These are phyloP conservation scores for Populus nigra DNA, from an alignment of 345 rosid genomes.

Conservation along the genomic window DNA sequence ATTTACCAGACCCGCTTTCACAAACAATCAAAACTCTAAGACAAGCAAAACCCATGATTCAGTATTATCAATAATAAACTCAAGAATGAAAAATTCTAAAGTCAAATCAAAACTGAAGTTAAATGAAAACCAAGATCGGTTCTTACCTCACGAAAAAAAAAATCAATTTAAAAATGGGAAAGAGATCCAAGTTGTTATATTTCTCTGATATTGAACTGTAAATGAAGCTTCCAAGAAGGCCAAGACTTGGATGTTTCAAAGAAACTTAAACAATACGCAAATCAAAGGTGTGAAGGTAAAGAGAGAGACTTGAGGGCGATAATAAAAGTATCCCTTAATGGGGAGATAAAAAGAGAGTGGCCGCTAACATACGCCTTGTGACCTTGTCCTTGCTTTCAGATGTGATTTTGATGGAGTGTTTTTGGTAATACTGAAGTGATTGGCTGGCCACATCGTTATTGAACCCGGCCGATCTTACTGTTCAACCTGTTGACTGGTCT, in stretches of 20 bases:
- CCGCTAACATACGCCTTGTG: not conserved
- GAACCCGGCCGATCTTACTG: too few relatives aligned
- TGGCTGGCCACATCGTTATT: too few relatives aligned
- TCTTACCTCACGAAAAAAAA: constrained; percentile 15
- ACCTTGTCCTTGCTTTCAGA: not conserved
- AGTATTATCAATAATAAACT: not conserved
- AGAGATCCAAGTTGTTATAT: constrained; percentile 2
- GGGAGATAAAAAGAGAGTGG: not conserved
- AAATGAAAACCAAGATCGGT: not conserved
- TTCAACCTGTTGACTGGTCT: too few relatives aligned
- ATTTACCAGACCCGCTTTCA: not conserved
- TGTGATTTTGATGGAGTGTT: not conserved
- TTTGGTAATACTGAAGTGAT: too few relatives aligned
- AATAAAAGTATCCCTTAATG: not conserved
- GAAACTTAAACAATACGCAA: not conserved
- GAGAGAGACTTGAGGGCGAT: not conserved
- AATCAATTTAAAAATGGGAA: not conserved
- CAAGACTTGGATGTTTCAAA: not conserved
- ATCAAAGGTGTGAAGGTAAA: not conserved
- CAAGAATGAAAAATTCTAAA: not conserved
- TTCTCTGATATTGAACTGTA: not conserved
- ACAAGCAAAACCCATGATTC: not conserved
- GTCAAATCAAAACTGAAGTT: constrained; percentile 3
- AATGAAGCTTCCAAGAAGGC: not conserved
- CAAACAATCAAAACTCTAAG: constrained; percentile 1